Conservation (phyloP, 192 early-diverging fungal species). For the Dissophora globulifera region DNA sequence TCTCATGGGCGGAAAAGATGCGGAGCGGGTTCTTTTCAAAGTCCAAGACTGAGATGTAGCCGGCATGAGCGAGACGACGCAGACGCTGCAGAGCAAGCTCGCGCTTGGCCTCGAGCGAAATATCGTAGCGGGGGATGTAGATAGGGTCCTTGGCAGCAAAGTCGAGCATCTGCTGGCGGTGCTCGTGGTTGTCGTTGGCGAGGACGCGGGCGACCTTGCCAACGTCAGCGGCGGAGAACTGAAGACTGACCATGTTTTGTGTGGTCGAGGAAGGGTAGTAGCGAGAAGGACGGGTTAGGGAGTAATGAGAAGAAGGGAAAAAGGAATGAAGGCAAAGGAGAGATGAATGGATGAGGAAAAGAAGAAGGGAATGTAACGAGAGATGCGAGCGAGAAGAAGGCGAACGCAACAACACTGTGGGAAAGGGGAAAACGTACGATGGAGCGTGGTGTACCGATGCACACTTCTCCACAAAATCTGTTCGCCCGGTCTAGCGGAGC, state of each 20-base stretch:
- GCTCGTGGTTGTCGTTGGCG: constrained; percentile 65
- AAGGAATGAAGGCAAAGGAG: background rate
- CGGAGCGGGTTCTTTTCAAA: constrained; percentile 78
- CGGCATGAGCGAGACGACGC: constrained; percentile 57
- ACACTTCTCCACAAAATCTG: too few relatives aligned
- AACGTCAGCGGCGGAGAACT: constrained; percentile 40
- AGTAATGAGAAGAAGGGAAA: background rate
- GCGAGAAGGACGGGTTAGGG: background rate
- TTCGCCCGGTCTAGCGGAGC: too few relatives aligned
- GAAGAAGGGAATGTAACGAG: background rate
- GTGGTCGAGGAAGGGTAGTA: background rate
- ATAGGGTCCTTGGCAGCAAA: constrained; percentile 64
- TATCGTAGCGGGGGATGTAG: constrained; percentile 72
- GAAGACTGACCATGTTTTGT: background rate
- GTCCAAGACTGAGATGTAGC: constrained; percentile 73
- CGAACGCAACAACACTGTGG: too few relatives aligned
- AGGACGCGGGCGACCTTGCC: constrained; percentile 52
- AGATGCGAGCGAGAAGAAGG: too few relatives aligned
- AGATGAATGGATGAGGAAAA: background rate
- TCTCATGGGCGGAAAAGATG: constrained; percentile 76
- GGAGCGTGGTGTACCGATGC: too few relatives aligned
- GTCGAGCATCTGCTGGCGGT: constrained; percentile 60
- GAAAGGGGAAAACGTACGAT: too few relatives aligned
- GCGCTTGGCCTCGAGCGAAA: constrained; percentile 67
- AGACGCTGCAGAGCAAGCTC: constrained; percentile 72